phyloP scores from a whole-genome alignment of 2,329 filamentous ascomycete species.

The Setomelanomma holmii region DNA sequence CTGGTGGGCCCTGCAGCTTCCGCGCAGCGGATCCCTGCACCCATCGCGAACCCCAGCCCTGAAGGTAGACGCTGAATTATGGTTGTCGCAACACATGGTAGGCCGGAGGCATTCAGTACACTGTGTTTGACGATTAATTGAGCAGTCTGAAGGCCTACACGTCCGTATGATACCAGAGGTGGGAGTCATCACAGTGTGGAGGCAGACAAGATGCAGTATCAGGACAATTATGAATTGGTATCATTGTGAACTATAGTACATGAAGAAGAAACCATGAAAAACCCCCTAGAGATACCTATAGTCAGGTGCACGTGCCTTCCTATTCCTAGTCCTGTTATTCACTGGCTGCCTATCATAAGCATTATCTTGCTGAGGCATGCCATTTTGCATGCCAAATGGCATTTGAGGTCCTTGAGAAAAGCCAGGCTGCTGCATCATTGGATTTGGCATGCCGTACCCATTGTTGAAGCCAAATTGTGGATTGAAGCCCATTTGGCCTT shows the following conservation, averaged over 20 bases:
- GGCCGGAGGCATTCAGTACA: too few species aligned
- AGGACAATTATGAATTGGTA: background rate
- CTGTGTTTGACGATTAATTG: too few species aligned
- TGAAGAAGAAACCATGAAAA: background rate
- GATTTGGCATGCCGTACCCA: conserved; percentile 10
- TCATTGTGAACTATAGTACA: background rate
- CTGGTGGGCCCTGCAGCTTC: conserved; percentile 21
- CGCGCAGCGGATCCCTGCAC: conserved; percentile 22
- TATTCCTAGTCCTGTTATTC: conserved; percentile 85
- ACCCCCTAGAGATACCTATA: conserved; percentile 49
- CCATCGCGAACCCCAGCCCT: conserved; percentile 7
- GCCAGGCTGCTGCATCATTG: conserved; percentile 10
- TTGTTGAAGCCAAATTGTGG: conserved; percentile 13
- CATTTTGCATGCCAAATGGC: conserved; percentile 8
- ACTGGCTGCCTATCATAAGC: conserved; percentile 96
- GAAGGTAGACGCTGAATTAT: too few species aligned
- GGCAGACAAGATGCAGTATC: background rate
- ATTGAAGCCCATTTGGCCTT: conserved; percentile 27
- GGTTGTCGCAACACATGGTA: too few species aligned
- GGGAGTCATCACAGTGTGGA: too few species aligned
- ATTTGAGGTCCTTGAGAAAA: background rate
- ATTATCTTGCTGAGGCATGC: conserved; percentile 55
- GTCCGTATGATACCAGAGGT: too few species aligned
- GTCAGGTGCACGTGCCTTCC: conserved; percentile 84
- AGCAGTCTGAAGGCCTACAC: too few species aligned